phyloP scores from a whole-genome alignment of 2,329 filamentous ascomycete species.

The Aspergillus phoenicis region DNA sequence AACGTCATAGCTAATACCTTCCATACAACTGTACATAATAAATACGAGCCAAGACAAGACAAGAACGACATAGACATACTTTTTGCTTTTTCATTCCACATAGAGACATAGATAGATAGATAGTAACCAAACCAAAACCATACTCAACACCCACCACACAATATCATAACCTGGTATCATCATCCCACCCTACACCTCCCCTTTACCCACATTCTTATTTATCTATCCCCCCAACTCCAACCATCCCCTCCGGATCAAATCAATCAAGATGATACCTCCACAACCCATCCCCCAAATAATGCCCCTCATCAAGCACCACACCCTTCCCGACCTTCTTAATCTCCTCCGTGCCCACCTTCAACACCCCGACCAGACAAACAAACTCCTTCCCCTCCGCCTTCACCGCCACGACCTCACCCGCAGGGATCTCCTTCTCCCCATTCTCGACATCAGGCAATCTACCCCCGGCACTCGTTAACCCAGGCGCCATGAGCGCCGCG shows the following conservation, averaged over 20 bases:
- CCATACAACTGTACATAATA: slow-evolving; percentile 12
- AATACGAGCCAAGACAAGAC: slow-evolving; percentile 2
- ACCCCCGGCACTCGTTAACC: slow-evolving; percentile 81
- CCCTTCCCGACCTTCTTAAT: slow-evolving; percentile 95
- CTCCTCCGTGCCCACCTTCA: slow-evolving; percentile 84
- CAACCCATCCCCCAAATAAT: slow-evolving; percentile 91
- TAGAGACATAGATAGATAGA: neutral
- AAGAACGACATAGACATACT: too few relatives aligned
- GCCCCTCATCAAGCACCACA: slow-evolving; percentile 87
- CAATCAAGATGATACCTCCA: slow-evolving; percentile 72
- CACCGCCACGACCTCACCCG: slow-evolving; percentile 83
- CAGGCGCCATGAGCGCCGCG: slow-evolving; percentile 94
- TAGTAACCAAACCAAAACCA: neutral
- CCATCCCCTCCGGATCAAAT: slow-evolving; percentile 17
- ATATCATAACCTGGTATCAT: neutral
- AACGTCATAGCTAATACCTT: neutral
- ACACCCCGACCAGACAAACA: slow-evolving; percentile 81
- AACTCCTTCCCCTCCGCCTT: slow-evolving; percentile 92
- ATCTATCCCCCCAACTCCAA: neutral
- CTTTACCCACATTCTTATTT: too few relatives aligned
- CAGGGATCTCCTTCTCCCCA: slow-evolving; percentile 61
- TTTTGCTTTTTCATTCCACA: neutral
- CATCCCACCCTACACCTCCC: neutral
- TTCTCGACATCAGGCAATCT: slow-evolving; percentile 65
- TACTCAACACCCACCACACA: neutral